Percentiles rank a stretch among this genome's conserved stretches.
Evolutionary conservation across 106 monocot species (phyloP).

Genomic region (Dactylorhiza incarnata): DNA sequence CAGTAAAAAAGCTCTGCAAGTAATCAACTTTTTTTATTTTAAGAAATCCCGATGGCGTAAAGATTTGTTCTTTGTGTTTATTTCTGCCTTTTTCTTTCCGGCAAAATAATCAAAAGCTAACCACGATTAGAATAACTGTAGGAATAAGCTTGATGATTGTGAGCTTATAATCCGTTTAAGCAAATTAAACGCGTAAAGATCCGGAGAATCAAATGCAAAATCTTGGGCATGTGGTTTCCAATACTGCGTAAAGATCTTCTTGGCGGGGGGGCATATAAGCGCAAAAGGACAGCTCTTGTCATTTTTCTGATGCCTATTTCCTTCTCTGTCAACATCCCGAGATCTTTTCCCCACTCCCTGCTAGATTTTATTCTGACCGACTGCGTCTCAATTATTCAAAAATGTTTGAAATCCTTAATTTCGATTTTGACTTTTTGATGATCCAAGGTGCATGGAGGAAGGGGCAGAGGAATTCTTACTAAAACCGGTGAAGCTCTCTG

Average conservation of each 20-base stretch:
- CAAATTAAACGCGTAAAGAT: neutral
- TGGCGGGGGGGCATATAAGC: no score
- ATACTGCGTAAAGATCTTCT: no score
- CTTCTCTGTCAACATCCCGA: slow-evolving; percentile 21
- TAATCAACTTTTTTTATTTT: no score
- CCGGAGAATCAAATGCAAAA: neutral
- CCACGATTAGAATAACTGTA: no score
- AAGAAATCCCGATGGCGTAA: no score
- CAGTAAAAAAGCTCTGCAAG: no score
- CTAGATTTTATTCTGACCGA: slow-evolving; percentile 26
- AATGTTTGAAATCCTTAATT: neutral
- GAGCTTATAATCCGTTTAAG: no score
- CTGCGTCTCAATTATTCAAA: neutral
- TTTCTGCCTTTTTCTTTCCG: no score
- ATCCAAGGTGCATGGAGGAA: slow-evolving; percentile 75
- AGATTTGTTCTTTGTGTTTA: no score
- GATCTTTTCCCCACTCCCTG: slow-evolving; percentile 29
- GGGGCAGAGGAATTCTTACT: slow-evolving; percentile 95
- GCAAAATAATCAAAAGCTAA: no score
- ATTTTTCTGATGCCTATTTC: neutral
- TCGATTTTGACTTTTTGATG: neutral
- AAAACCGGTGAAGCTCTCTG: slow-evolving; percentile 80
- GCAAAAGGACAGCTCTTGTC: slow-evolving; percentile 5
- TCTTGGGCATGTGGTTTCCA: no score
- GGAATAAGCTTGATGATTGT: no score